Evolutionary conservation across 805 yeast species (phyloP).

Genomic region (Candida yuanshanica): DNA sequence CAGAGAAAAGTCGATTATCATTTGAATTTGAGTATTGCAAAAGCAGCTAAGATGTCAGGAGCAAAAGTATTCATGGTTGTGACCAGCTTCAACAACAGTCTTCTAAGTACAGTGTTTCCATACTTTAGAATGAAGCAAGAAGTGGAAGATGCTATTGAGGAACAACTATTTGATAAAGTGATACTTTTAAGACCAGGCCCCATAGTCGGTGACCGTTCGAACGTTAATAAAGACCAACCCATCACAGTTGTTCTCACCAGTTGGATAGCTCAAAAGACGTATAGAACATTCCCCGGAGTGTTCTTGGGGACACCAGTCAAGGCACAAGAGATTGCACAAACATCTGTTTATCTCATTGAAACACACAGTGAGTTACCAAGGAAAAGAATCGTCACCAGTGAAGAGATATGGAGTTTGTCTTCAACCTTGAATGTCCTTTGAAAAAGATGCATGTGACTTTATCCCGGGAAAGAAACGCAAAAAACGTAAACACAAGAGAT

Average conservation of each 20-base stretch:
- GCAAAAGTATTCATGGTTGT: conserved; percentile 59
- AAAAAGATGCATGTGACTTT: not conserved
- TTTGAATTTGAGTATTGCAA: conserved; percentile 56
- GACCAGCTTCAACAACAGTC: conserved; percentile 53
- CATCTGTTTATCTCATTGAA: conserved; percentile 13
- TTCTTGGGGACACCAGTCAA: conserved; percentile 13
- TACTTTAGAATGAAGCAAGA: conserved; percentile 66
- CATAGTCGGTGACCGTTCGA: conserved; percentile 27
- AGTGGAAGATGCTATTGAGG: conserved; percentile 58
- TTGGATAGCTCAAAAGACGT: conserved; percentile 12
- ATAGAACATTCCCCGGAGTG: conserved; percentile 9
- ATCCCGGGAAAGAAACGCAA: too few relatives aligned
- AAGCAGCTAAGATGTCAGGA: conserved; percentile 56
- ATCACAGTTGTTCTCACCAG: conserved; percentile 2
- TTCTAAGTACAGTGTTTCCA: conserved; percentile 41
- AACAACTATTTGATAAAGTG: conserved; percentile 56
- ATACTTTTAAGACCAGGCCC: conserved; percentile 74
- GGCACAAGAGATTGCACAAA: conserved; percentile 16
- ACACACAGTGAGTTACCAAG: not conserved
- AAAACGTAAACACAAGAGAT: too few relatives aligned
- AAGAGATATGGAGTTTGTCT: conserved; percentile 3
- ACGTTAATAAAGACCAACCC: not conserved
- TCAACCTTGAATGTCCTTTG: not conserved
- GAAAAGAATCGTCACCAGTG: conserved; percentile 1
- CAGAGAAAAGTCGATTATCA: conserved; percentile 70